Percentiles rank a stretch among this genome's conserved stretches.
Conservation (phyloP, 768 basidiomycete species). For the Tricholoma bakamatsutake region DNA sequence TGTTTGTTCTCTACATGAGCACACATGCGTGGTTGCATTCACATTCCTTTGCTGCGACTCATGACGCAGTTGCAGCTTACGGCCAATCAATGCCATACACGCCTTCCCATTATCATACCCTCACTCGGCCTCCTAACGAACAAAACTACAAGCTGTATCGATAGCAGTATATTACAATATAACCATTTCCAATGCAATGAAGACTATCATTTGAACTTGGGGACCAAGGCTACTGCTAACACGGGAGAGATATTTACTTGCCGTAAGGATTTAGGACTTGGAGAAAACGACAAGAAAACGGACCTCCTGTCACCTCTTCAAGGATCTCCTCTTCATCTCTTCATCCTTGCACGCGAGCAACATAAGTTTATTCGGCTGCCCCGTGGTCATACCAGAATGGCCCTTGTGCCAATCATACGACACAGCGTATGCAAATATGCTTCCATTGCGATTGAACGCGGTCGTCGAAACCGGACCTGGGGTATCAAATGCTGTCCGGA, state of each 20-base stretch:
- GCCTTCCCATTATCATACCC: neutral
- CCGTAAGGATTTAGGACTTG: neutral
- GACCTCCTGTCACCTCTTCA: conserved; percentile 28
- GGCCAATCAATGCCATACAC: neutral
- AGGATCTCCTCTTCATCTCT: conserved; percentile 65
- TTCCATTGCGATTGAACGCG: conserved; percentile 83
- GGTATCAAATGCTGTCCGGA: conserved; percentile 57
- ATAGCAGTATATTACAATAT: conserved; percentile 5
- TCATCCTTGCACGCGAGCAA: conserved; percentile 83
- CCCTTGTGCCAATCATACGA: conserved; percentile 96
- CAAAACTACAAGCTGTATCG: conserved; percentile 8
- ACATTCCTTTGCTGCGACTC: neutral
- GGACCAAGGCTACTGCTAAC: neutral
- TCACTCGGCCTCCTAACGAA: neutral
- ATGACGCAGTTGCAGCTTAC: neutral
- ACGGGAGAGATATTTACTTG: neutral
- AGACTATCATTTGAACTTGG: neutral
- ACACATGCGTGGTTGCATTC: neutral
- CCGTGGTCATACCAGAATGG: conserved; percentile 74
- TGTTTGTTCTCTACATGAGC: neutral
- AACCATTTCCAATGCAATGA: neutral
- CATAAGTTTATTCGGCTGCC: conserved; percentile 77
- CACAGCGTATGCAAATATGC: conserved; percentile 86
- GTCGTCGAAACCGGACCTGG: conserved; percentile 77
- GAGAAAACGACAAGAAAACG: too few species aligned